Evolutionary conservation across 2,329 filamentous ascomycete genomes (phyloP).

Genomic region (Xylaria sp.): DNA sequence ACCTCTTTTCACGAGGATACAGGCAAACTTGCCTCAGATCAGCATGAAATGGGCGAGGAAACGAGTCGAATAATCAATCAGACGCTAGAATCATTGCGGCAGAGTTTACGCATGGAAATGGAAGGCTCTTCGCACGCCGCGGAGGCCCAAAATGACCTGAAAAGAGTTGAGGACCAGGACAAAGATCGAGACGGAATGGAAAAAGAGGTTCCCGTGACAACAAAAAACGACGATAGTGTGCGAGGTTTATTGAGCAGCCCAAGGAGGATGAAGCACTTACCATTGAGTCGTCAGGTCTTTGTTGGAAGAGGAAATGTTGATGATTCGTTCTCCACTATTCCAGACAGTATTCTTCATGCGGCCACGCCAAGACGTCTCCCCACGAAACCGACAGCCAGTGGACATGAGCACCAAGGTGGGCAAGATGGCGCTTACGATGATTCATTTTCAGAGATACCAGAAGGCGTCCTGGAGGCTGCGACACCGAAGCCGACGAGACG

Average conservation of each 20-base stretch:
- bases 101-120: constrained; percentile 45
- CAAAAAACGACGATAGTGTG: constrained; percentile 21
- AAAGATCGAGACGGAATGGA: constrained; percentile 24
- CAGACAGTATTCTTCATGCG: constrained; percentile 48
- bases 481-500: constrained; percentile 53
- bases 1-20: constrained; percentile 55
- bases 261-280: constrained; percentile 47
- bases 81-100: constrained; percentile 62
- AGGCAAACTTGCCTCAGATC: constrained; percentile 48
- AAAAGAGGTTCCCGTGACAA: constrained; percentile 25
- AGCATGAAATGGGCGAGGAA: constrained; percentile 63
- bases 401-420: constrained; percentile 40
- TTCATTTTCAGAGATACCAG: constrained; percentile 67
- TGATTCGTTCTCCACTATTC: constrained; percentile 52
- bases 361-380: constrained; percentile 47
- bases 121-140: constrained; percentile 26
- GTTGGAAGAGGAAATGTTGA: constrained; percentile 48
- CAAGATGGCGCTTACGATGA: constrained; percentile 59
- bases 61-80: constrained; percentile 67
- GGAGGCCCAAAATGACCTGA: constrained; percentile 34
- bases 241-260: constrained; percentile 49
- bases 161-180: constrained; percentile 28
- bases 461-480: constrained; percentile 60
- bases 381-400: constrained; percentile 36
- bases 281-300: constrained; percentile 51